Conservation (phyloP, 2,329 filamentous ascomycete genomes). For the Mariannaea sp. region DNA sequence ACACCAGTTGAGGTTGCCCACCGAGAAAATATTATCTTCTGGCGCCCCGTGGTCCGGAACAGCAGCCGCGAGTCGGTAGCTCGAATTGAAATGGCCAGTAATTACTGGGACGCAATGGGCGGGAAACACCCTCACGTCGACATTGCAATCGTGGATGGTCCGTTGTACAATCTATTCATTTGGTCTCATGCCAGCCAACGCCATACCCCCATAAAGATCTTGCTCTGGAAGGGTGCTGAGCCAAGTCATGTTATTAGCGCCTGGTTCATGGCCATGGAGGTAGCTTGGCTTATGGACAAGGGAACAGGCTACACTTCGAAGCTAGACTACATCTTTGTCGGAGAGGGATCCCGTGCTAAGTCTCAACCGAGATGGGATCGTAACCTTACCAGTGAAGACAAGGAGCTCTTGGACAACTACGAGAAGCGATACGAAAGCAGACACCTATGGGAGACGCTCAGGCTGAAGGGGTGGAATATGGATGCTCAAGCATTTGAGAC, state of each 20-base stretch:
- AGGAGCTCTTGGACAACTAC: slow-evolving; percentile 18
- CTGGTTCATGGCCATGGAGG: slow-evolving; percentile 47
- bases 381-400: background rate
- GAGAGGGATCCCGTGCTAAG: background rate
- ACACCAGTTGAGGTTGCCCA: slow-evolving; percentile 69
- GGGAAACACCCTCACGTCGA: slow-evolving; percentile 21
- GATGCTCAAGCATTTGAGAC: slow-evolving; percentile 46
- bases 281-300: slow-evolving; percentile 42
- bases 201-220: slow-evolving; percentile 41
- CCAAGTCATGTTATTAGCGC: slow-evolving; percentile 41
- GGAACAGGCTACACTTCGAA: slow-evolving; percentile 28
- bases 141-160: slow-evolving; percentile 38
- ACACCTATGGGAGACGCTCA: slow-evolving; percentile 39
- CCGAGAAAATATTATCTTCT: slow-evolving; percentile 65
- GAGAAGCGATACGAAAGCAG: slow-evolving; percentile 27
- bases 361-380: background rate
- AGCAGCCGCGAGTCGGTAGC: slow-evolving; percentile 34
- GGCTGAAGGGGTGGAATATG: slow-evolving; percentile 43
- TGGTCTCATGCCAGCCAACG: slow-evolving; percentile 28
- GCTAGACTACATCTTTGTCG: slow-evolving; percentile 27
- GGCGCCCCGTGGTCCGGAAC: slow-evolving; percentile 42
- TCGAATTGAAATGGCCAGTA: slow-evolving; percentile 48
- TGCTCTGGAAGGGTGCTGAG: slow-evolving; percentile 41
- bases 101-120: slow-evolving; percentile 47
- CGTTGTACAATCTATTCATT: slow-evolving; percentile 39